Evolutionary conservation across 331 rosid species (phyloP).

Genomic region (Rhamnella rubrinervis): DNA sequence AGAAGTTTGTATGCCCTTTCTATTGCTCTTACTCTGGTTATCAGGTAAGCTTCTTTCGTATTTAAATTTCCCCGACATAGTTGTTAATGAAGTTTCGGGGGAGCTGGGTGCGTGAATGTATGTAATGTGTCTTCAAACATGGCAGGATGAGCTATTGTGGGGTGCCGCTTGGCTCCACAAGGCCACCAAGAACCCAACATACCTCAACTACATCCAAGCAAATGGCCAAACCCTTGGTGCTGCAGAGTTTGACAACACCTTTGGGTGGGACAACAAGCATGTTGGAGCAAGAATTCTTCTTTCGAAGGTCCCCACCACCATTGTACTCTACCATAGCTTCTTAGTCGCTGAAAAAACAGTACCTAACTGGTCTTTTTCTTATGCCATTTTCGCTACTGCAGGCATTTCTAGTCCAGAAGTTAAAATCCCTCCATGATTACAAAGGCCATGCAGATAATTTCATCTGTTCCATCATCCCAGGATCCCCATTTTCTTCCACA

Average conservation of each 20-base stretch:
- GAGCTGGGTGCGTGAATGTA: not conserved
- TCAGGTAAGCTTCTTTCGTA: conserved; percentile 41
- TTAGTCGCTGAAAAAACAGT: no score
- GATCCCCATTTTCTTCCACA: conserved; percentile 57
- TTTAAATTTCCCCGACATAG: not conserved
- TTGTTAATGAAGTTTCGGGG: not conserved
- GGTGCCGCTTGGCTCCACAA: conserved; percentile 97
- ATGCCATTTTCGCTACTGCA: conserved; percentile 23
- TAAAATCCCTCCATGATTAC: conserved; percentile 68
- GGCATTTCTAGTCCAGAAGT: conserved; percentile 75
- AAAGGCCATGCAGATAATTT: conserved; percentile 84
- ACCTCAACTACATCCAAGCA: conserved; percentile 69
- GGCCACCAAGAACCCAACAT: conserved; percentile 78
- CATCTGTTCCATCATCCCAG: conserved; percentile 79
- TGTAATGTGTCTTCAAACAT: not conserved
- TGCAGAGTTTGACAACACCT: conserved; percentile 69
- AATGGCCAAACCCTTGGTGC: conserved; percentile 88
- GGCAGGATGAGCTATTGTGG: conserved; percentile 88
- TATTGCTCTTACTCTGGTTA: conserved; percentile 89
- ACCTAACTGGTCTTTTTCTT: not conserved
- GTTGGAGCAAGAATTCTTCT: conserved; percentile 93
- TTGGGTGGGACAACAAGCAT: conserved; percentile 98
- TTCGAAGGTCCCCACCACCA: conserved; percentile 55
- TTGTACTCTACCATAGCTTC: no score
- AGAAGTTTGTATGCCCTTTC: conserved; percentile 66